Conservation (phyloP, 208 protist genomes). For the Acanthamoeba royreba region DNA sequence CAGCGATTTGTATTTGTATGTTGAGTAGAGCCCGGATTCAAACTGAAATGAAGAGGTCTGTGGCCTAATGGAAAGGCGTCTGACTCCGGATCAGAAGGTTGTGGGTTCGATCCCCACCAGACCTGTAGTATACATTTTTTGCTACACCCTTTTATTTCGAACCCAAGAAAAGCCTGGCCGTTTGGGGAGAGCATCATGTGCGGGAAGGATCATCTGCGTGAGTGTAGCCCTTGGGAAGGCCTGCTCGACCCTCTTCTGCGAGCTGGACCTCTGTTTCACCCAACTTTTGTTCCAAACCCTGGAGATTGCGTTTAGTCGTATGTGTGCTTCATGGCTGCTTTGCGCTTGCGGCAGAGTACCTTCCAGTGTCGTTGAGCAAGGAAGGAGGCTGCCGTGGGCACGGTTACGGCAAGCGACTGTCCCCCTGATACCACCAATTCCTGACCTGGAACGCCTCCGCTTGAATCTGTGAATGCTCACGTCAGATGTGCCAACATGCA, state of each 20-base stretch:
- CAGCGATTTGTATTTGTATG: too few species aligned
- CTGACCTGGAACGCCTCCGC: background rate
- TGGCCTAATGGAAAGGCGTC: background rate
- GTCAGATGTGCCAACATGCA: too few species aligned
- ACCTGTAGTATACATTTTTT: background rate
- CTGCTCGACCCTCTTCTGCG: slow-evolving; percentile 42
- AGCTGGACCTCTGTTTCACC: slow-evolving; percentile 59
- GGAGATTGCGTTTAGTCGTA: too few species aligned
- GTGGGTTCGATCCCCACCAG: background rate
- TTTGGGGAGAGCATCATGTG: background rate
- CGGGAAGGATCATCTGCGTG: background rate
- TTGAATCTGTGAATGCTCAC: background rate
- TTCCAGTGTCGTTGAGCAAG: background rate
- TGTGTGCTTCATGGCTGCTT: too few species aligned
- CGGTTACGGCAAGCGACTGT: background rate
- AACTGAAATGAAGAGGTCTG: background rate
- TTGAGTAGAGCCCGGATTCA: too few species aligned
- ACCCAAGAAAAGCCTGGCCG: background rate
- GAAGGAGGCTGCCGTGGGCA: background rate
- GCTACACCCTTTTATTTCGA: background rate
- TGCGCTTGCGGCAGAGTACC: too few species aligned
- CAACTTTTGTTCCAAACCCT: slow-evolving; percentile 48
- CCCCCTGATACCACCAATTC: background rate
- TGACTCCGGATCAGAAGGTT: background rate
- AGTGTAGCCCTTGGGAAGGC: slow-evolving; percentile 56